Percentiles rank a stretch among this genome's conserved stretches.
These are phyloP conservation scores for Kodamaea sp. DNA, from an alignment of 1,139 yeast genomes.

Conservation along the genomic window DNA sequence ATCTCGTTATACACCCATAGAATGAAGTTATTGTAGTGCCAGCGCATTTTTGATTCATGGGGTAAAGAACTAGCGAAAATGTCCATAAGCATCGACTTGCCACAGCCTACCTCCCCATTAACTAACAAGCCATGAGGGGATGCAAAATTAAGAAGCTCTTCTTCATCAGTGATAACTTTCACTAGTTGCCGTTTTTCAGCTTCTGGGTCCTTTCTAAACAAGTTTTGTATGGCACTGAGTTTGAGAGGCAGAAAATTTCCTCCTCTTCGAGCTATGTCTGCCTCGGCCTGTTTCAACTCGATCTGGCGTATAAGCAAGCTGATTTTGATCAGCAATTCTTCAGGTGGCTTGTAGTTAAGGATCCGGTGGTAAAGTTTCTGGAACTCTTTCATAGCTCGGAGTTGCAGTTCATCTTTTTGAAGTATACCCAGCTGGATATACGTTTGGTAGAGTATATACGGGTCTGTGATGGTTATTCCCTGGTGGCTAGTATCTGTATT, in stretches of 20 bases:
- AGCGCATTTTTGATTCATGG: conserved; percentile 61
- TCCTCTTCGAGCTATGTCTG: conserved; percentile 12
- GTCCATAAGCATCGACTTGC: conserved; percentile 74
- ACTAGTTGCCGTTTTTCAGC: conserved; percentile 39
- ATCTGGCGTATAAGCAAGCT: conserved; percentile 49
- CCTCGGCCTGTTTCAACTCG: conserved; percentile 39
- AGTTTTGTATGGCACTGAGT: conserved; percentile 20
- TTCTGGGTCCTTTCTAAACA: conserved; percentile 31
- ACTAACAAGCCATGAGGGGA: conserved; percentile 67
- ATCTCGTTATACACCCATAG: conserved; percentile 67
- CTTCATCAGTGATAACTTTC: conserved; percentile 59
- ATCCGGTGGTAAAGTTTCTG: conserved; percentile 63
- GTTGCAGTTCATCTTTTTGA: conserved; percentile 56
- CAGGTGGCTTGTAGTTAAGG: conserved; percentile 60
- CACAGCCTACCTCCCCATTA: conserved; percentile 78
- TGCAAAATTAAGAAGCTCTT: conserved; percentile 54
- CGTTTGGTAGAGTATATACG: conserved; percentile 57
- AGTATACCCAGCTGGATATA: conserved; percentile 53
- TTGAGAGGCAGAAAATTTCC: conserved; percentile 15
- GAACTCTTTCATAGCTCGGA: conserved; percentile 63
- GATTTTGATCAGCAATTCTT: conserved; percentile 48
- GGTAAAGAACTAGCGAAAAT: conserved; percentile 69
- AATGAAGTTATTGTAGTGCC: conserved; percentile 73
- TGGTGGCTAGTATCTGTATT: background rate
- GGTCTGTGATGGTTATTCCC: conserved; percentile 59